phyloP scores from a whole-genome alignment of 2,329 filamentous ascomycete species.

The Ceratocystis eucalypticola region DNA sequence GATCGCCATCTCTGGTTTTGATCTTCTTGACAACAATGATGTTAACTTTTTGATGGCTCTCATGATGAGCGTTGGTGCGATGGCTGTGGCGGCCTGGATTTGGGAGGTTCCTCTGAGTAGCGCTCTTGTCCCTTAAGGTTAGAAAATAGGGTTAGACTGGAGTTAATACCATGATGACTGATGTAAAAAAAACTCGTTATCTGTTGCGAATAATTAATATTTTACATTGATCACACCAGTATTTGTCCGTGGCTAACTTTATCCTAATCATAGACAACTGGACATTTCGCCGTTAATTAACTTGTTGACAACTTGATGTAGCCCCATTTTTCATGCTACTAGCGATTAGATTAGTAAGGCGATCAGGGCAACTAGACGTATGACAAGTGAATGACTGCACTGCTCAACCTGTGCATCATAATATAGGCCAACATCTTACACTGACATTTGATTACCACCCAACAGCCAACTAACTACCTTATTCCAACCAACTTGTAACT shows the following conservation, averaged over 20 bases:
- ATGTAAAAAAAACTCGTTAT: neutral
- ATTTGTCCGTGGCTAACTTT: no score
- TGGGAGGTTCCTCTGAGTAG: conserved; percentile 42
- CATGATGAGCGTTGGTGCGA: conserved; percentile 64
- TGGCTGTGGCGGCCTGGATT: conserved; percentile 49
- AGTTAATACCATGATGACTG: neutral
- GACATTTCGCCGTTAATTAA: no score
- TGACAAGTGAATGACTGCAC: neutral
- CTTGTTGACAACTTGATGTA: neutral
- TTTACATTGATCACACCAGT: no score
- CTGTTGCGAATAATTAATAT: neutral
- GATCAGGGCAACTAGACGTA: neutral
- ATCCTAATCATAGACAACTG: no score
- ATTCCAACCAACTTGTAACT: no score
- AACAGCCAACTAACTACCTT: no score
- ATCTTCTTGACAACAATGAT: conserved; percentile 85
- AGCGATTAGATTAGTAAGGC: neutral
- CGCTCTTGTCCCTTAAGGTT: conserved; percentile 28
- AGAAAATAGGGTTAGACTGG: neutral
- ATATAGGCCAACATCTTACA: neutral
- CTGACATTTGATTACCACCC: no score
- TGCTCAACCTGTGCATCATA: neutral
- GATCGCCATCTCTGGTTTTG: conserved; percentile 49
- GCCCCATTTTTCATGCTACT: neutral
- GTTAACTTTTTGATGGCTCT: conserved; percentile 89